Base-by-base conservation (phyloP, 1,284 basidiomycete genomes). In the Microstroma glucosiphilum region DNA sequence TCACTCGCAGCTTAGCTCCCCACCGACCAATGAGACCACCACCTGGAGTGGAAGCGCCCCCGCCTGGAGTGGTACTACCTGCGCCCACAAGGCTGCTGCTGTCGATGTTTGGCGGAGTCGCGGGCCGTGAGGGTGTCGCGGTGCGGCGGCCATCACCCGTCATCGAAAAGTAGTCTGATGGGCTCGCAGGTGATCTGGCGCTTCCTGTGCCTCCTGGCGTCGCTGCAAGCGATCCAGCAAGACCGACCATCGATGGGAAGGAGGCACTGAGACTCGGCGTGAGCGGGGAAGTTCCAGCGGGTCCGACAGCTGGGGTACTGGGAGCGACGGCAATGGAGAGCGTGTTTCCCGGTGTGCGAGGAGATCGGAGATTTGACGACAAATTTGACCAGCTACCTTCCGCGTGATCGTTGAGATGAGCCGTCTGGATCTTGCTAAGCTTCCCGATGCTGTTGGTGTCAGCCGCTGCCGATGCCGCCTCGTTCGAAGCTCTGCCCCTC, bases 291-390 rank as follows among this genome's bases (percentile, higher is more conserved):
- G 60, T 55, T 11, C 66, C 58, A 43, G 63, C 40, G 4, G 69
- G 63, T 15, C 65, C 53, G 37, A 74, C 42, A 3, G 72, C 72
- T 13, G 72, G 67, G 53, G 69, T 71, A 54, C 68, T 69, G 42
- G 72, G 64, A 0, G 65, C 65, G 23, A 68, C 65, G n/a, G 72
- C 72, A 1, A 74, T 42, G 1, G 63, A 67, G 62, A 74, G 70
- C 15, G 70, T 71, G 66, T 69, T 71, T 0, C 72, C 72, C 37
- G 72, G 69, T 26, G 69, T 70, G 40, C 65, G 53, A n/a, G 43
- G 30, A 4, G 30, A 37, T 37, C 30, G 30, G 4, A 37, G 30
- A 37, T 3, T 37, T 4, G 30, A 37, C 30, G 30, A 37, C 30
- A 37, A 9, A 9, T 9, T 37, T 37, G 30, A 37, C 30, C 30